Base-by-base conservation (phyloP, 106 monocot species). In the Cymbidium sinense region DNA sequence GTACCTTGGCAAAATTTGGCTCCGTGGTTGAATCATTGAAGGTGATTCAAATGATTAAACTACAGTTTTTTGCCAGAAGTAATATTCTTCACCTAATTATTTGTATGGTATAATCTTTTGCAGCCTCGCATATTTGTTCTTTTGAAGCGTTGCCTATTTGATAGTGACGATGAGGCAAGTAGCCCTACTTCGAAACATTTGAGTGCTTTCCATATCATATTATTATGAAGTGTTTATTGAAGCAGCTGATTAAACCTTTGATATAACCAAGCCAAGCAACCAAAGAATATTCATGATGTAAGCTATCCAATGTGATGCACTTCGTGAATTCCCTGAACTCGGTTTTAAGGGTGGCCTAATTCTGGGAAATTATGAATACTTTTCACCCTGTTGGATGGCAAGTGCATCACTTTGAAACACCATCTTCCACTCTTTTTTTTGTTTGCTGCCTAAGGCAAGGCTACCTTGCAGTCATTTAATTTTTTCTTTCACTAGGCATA, bases 51-150 rank as follows among this genome's bases (percentile, higher is more conserved):
- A 44, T 21, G 19, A 12, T 44, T 61, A 54, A 79, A 70, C 43
- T 58, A 73, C 1, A 54, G 37, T 31, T 28, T 44, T 61, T 73
- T 2, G 37, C 35, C 71, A 20, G 37, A 35, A 39, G 29, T 23
- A 37, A 39, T 20, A 36, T 31, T 67, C 71, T 36, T 71, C 71
- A 36, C 35, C n/a, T 37, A 20, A 39, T 71, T 3, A 7, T 34
- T 34, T 34, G 11, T 19, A 34, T 77, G 34, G 2, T 81, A 13
- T 55, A 15, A 19, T 80, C 5, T 79, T 47, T 81, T 88, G 78
- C 94, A 99, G 98, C 92, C 94, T 84, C 94, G 94, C 44, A 95
- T 99, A 82, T 90, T 99, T 85, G 84, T 99, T 79, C 95, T 99
- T 77, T 75, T 99, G 81, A 90, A 89, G 35, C 99, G 99, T 23